phyloP scores from a whole-genome alignment of 2,329 filamentous ascomycete genomes.

The Aspergillus carbonarius region DNA sequence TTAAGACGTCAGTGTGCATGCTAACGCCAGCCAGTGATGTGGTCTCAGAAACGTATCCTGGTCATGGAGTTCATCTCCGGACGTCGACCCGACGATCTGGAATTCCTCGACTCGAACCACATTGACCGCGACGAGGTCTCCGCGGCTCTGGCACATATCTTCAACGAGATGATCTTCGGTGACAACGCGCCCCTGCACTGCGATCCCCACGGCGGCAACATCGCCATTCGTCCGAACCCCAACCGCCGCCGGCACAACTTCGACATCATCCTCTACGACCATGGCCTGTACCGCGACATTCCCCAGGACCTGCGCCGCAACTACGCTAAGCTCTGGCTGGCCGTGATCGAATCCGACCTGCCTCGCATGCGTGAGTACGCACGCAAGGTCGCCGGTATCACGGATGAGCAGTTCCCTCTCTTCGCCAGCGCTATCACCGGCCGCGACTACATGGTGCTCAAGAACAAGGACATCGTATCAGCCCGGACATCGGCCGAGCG shows the following conservation, averaged over 20 bases:
- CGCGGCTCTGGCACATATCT: constrained; percentile 82
- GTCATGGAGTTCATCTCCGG: constrained; percentile 95
- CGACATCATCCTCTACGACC: constrained; percentile 93
- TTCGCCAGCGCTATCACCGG: constrained; percentile 97
- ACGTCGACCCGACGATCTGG: constrained; percentile 81
- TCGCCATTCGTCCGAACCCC: constrained; percentile 80
- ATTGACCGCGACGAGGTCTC: constrained; percentile 97
- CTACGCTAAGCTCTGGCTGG: constrained; percentile 97
- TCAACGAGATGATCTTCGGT: constrained; percentile 99
- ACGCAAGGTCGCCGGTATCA: constrained; percentile 82
- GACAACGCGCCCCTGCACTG: constrained; percentile 86
- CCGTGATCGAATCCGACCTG: constrained; percentile 88
- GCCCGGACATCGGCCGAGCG: constrained; percentile 74
- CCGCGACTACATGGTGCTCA: constrained; percentile 78
- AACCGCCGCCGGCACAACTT: constrained; percentile 70
- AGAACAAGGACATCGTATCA: constrained; percentile 53
- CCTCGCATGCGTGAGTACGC: constrained; percentile 83
- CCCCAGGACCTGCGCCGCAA: constrained; percentile 72
- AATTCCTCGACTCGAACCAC: constrained; percentile 76
- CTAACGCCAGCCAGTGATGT: constrained; percentile 61
- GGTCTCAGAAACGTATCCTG: constrained; percentile 83
- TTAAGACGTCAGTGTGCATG: not conserved
- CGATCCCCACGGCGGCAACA: constrained; percentile 94
- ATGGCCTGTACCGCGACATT: constrained; percentile 93
- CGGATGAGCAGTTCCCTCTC: constrained; percentile 85